These are phyloP conservation scores for Kickxella alabastrina DNA, from an alignment of 192 early-diverging fungal species.

Conservation along the genomic window DNA sequence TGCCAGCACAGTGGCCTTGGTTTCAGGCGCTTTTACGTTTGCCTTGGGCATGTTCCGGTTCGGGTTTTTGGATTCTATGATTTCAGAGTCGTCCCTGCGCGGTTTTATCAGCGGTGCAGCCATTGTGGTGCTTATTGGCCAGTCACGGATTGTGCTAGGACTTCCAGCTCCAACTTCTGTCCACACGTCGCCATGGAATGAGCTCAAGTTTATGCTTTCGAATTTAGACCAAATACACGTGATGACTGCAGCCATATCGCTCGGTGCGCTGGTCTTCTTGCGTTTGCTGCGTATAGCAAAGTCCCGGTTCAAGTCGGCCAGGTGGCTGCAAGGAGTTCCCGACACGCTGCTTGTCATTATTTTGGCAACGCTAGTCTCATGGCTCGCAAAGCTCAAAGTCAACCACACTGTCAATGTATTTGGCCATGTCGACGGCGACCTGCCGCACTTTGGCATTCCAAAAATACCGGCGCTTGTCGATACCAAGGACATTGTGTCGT, in stretches of 20 bases:
- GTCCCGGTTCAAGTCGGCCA: constrained; percentile 22
- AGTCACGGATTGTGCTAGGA: constrained; percentile 74
- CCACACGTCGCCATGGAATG: constrained; percentile 75
- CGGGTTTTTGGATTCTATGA: constrained; percentile 96
- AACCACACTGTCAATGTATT: constrained; percentile 71
- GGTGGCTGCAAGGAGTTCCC: constrained; percentile 74
- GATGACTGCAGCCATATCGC: constrained; percentile 68
- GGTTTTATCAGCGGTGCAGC: constrained; percentile 97
- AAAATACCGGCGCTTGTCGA: constrained; percentile 61
- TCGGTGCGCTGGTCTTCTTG: constrained; percentile 68
- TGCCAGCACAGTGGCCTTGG: constrained; percentile 71
- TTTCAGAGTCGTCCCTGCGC: constrained; percentile 87
- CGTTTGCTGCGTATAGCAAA: constrained; percentile 48
- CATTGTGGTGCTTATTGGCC: constrained; percentile 86
- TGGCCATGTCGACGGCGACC: constrained; percentile 65
- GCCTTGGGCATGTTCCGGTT: constrained; percentile 91
- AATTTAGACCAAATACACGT: constrained; percentile 64
- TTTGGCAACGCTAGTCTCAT: constrained; percentile 67
- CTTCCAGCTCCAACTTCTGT: constrained; percentile 53
- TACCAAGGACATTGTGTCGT: constrained; percentile 67
- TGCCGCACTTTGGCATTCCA: constrained; percentile 54
- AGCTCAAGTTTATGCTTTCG: constrained; percentile 63
- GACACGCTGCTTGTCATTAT: constrained; percentile 90
- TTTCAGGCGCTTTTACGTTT: constrained; percentile 93
- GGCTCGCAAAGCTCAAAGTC: constrained; percentile 51